Evolutionary conservation across 352 stramenopile species (phyloP), one percentile per base, ranked within the genome.

Genomic region (Globisporangium orthogonon): DNA sequence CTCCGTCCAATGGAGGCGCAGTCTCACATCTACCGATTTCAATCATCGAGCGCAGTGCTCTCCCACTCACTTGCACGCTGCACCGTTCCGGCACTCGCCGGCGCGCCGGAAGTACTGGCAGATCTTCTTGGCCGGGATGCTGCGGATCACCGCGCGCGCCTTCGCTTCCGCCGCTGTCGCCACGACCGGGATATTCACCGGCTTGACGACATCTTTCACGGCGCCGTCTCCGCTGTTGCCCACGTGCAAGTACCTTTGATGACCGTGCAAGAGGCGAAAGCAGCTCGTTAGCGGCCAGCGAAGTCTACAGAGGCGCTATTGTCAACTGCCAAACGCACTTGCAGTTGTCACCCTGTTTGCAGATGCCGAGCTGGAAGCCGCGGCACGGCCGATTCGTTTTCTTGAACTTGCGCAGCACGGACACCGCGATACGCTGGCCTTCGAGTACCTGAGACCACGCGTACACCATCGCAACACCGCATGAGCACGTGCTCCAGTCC

Each of bases 261-360:
- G 23, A 23, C 23, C 35, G 11, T 0, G 5, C 50, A 3, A 44
- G 1, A 29, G 28, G 46, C n/a, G 33, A 14, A 41, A 47, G 9
- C 35, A 2, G 14, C 13, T 4, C 7, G 7, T 6, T 11, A 59
- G 43, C 0, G 0, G 9, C 23, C 35, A 13, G 15, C 52, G 17
- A 35, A 41, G 7, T 23, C 23, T 23, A 23, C 23, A 23, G 23
- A 23, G 23, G 1, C 23, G 23, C 23, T 23, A 23, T 23, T 23
- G 23, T 23, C 23, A 23, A 23, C 23, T 23, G 23, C 23, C 23
- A 23, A 43, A 76, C 71, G 54, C 71, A 87, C 76, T 92, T 92
- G 79, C 82, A 92, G 52, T 68, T 28, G 56, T 86, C 77, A 31
- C 79, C 79, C 48, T 83, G 74, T 54, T 60, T 56, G 60, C 82